phyloP scores from a whole-genome alignment of 352 stramenopile genomes.

The Globisporangium polare region DNA sequence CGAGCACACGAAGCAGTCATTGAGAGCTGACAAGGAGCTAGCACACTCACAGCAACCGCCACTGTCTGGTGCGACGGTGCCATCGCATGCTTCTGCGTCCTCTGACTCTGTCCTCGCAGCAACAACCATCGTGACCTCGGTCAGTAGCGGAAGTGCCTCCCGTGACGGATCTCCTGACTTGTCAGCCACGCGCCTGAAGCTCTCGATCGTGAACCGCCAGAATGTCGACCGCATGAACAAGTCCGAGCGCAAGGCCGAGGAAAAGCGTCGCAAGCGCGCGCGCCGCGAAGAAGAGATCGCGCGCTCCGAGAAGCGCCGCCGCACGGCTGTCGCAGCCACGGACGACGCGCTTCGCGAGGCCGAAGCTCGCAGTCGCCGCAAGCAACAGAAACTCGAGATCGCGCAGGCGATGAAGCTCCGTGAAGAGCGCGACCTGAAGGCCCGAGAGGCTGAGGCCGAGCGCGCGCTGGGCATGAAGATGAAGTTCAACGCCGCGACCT shows the following conservation, averaged over 20 bases:
- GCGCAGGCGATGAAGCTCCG: conserved; percentile 51
- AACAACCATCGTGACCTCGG: conserved; percentile 1
- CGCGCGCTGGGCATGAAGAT: conserved; percentile 39
- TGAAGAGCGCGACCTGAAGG: conserved; percentile 56
- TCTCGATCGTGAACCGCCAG: conserved; percentile 62
- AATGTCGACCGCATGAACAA: conserved; percentile 82
- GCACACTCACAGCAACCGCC: neutral
- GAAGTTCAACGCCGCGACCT: conserved; percentile 58
- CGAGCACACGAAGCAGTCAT: neutral
- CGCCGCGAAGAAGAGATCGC: conserved; percentile 78
- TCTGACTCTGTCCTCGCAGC: conserved; percentile 6
- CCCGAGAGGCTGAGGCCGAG: conserved; percentile 42
- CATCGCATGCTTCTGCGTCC: neutral
- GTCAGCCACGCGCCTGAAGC: conserved; percentile 50
- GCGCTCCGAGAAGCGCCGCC: conserved; percentile 65
- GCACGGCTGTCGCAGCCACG: conserved; percentile 71
- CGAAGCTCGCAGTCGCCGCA: conserved; percentile 63
- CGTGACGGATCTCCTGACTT: conserved; percentile 22
- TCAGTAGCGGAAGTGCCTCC: neutral
- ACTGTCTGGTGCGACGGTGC: neutral
- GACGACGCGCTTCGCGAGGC: conserved; percentile 80
- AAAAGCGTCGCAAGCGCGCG: conserved; percentile 72
- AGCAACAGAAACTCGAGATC: conserved; percentile 67
- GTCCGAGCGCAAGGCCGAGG: conserved; percentile 80
- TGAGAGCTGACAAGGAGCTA: conserved; percentile 10